Conservation (phyloP, 2,329 filamentous ascomycete genomes). For the Aaosphaeria arxii region DNA sequence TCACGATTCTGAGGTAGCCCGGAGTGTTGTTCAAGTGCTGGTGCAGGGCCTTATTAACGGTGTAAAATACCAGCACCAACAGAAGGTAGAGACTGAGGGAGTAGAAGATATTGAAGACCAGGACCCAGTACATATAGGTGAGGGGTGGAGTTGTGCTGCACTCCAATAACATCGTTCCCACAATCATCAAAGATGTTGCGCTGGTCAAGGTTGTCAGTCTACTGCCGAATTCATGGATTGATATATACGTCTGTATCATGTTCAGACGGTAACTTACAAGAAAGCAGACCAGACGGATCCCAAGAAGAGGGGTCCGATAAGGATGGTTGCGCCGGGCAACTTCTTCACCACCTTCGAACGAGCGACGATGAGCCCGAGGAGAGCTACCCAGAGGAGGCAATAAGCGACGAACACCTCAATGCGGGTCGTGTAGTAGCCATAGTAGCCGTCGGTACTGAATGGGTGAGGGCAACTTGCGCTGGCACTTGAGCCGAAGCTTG, state of each 20-base stretch:
- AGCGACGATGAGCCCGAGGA: conserved; percentile 12
- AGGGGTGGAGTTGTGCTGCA: conserved; percentile 3
- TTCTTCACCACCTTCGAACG: conserved; percentile 15
- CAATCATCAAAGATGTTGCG: conserved; percentile 6
- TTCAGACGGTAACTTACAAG: conserved; percentile 11
- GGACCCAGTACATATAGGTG: conserved; percentile 8
- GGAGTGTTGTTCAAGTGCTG: conserved; percentile 11
- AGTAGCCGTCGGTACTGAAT: conserved; percentile 3
- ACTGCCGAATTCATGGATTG: not conserved
- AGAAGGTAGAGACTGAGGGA: conserved; percentile 17
- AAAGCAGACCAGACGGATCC: conserved; percentile 2
- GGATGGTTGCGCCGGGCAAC: conserved; percentile 13
- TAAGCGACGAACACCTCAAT: conserved; percentile 12
- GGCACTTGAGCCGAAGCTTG: conserved; percentile 2
- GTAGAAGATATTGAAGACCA: conserved; percentile 17
- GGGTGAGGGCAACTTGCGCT: conserved; percentile 13
- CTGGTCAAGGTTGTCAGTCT: conserved; percentile 10
- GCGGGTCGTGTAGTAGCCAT: not conserved
- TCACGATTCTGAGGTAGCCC: conserved; percentile 9
- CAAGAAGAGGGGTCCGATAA: conserved; percentile 17
- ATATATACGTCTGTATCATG: not conserved
- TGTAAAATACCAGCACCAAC: conserved; percentile 19
- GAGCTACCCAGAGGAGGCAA: conserved; percentile 12
- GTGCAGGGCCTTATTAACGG: conserved; percentile 22
- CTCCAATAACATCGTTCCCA: conserved; percentile 11